Percentiles rank a stretch among this genome's conserved stretches.
These are phyloP conservation scores for Cucurbita argyrosperma DNA, from an alignment of 306 rosid genomes.

Conservation along the genomic window DNA sequence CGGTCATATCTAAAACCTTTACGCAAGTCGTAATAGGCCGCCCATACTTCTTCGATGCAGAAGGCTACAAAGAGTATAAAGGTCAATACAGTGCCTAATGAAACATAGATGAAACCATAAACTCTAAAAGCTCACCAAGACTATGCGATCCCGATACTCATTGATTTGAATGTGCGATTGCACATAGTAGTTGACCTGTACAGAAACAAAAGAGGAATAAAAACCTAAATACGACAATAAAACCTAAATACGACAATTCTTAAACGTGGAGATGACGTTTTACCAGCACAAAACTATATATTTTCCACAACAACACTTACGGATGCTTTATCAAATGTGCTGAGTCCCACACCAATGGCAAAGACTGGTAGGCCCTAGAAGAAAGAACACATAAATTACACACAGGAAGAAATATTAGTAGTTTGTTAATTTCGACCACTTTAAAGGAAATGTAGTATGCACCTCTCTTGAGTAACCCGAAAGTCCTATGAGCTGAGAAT, in stretches of 20 bases:
- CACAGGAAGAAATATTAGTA: neutral
- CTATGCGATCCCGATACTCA: slow-evolving; percentile 72
- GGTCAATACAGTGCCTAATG: slow-evolving; percentile 11
- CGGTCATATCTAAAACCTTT: slow-evolving; percentile 94
- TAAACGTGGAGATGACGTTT: neutral
- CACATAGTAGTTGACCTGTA: slow-evolving; percentile 85
- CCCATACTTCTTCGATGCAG: slow-evolving; percentile 71
- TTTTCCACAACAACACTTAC: slow-evolving; percentile 34
- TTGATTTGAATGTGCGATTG: slow-evolving; percentile 97
- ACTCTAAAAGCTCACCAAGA: slow-evolving; percentile 43
- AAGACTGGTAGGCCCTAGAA: slow-evolving; percentile 83
- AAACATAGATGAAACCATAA: slow-evolving; percentile 1
- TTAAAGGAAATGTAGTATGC: neutral
- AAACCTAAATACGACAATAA: neutral
- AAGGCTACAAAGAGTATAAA: slow-evolving; percentile 39
- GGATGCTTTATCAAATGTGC: slow-evolving; percentile 91
- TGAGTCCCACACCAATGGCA: slow-evolving; percentile 75
- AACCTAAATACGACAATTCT: neutral
- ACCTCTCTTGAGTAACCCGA: slow-evolving; percentile 96
- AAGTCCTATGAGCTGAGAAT: slow-evolving; percentile 86
- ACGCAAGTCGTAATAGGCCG: slow-evolving; percentile 61
- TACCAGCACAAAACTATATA: neutral
- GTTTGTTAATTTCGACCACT: too few species aligned
- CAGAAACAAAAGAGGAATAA: neutral
- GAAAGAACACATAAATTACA: neutral